Percentiles rank a stretch among this genome's conserved stretches.
Evolutionary conservation across 139 green algal genomes (phyloP).

Genomic region (Tetradesmus lagerheimii): DNA sequence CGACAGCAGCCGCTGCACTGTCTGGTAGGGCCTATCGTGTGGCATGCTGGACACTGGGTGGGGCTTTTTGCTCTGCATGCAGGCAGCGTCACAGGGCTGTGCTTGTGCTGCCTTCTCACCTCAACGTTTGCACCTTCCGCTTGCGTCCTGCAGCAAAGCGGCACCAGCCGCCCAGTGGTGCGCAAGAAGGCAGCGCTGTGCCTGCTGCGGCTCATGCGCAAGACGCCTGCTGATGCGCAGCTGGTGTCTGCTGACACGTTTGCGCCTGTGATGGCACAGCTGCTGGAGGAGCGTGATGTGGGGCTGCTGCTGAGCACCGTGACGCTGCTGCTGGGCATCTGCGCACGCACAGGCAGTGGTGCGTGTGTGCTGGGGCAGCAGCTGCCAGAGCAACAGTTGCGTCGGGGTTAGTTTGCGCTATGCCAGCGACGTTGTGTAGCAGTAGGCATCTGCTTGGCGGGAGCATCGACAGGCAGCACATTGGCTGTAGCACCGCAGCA

Average conservation of each 20-base stretch:
- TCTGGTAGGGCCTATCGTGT: not conserved
- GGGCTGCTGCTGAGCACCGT: slow-evolving; percentile 88
- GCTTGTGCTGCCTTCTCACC: no score
- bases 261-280: slow-evolving; percentile 60
- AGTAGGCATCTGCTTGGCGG: no score
- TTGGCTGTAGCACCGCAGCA: no score
- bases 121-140: not conserved
- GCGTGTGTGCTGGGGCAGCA: slow-evolving; percentile 42
- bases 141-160: slow-evolving; percentile 70
- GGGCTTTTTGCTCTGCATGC: no score
- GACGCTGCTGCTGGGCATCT: slow-evolving; percentile 91
- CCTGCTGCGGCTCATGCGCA: slow-evolving; percentile 94
- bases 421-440: no score
- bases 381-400: no score
- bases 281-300: slow-evolving; percentile 95
- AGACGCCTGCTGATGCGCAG: slow-evolving; percentile 79
- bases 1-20: not conserved
- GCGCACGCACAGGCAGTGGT: slow-evolving; percentile 69
- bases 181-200: slow-evolving; percentile 98
- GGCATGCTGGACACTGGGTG: no score
- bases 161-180: slow-evolving; percentile 85
- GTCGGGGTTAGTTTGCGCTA: no score
- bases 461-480: no score
- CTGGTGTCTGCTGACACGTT: slow-evolving; percentile 74
- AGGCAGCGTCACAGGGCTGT: no score